Percentiles rank a stretch among this genome's conserved stretches.
phyloP scores from a whole-genome alignment of 73 alveolate species.

The Breviolum minutum region DNA sequence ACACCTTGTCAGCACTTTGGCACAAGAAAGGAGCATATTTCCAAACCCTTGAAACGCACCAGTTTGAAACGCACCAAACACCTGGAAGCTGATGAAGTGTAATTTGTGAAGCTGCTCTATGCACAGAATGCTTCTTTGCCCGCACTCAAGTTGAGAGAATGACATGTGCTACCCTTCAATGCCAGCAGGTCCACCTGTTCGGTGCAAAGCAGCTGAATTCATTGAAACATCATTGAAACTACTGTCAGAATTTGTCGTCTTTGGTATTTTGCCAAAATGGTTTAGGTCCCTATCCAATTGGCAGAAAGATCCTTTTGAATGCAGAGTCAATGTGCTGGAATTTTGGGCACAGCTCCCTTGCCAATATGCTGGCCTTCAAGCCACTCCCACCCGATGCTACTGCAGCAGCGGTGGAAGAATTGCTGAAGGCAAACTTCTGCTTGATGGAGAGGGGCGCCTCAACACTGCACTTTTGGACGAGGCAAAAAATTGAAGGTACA shows the following conservation, averaged over 20 bases:
- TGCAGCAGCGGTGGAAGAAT: conserved; percentile 83
- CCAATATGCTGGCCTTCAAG: conserved; percentile 24
- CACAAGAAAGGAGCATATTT: no score
- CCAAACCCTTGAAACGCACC: background rate
- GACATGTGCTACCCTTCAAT: conserved; percentile 63
- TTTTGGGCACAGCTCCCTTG: background rate
- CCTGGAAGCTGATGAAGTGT: background rate
- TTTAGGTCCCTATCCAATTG: no score
- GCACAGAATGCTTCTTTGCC: background rate
- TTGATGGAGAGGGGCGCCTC: conserved; percentile 71
- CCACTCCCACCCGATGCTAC: conserved; percentile 91
- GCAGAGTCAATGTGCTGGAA: no score
- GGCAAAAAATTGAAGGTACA: no score
- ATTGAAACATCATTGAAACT: background rate
- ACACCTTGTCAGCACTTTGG: conserved; percentile 15
- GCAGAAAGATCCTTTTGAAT: no score
- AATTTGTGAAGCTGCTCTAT: background rate
- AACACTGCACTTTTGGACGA: background rate
- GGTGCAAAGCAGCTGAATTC: background rate
- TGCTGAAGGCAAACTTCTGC: conserved; percentile 92
- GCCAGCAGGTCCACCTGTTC: conserved; percentile 86
- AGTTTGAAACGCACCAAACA: background rate
- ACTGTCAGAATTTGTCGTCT: background rate
- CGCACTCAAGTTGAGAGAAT: background rate
- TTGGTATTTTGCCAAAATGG: background rate